A percentile compares a stretch with the other conserved stretches of the same genome.
Conservation (phyloP, 2,329 filamentous ascomycete species). For the Colletotrichum lini region DNA sequence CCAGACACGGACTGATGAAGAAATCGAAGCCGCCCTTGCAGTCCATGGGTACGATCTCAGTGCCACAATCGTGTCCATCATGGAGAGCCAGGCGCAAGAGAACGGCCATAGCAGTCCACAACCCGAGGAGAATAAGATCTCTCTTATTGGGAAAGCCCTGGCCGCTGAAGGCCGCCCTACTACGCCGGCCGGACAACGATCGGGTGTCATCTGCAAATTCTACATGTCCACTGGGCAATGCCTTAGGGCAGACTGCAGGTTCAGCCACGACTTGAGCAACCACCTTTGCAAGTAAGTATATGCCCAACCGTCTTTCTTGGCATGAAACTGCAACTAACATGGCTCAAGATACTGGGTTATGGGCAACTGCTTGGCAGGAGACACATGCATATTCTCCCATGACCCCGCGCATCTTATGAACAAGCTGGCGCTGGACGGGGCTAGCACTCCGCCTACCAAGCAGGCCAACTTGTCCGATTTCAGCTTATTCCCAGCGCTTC, state of each 20-base stretch:
- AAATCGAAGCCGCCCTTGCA: slow-evolving; percentile 92
- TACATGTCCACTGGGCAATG: slow-evolving; percentile 97
- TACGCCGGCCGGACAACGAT: slow-evolving; percentile 84
- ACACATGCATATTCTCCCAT: slow-evolving; percentile 97
- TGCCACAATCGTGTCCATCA: slow-evolving; percentile 89
- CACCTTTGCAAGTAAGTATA: slow-evolving; percentile 95
- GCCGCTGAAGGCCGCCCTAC: slow-evolving; percentile 80
- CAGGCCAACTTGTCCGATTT: slow-evolving; percentile 82
- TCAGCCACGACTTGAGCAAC: slow-evolving; percentile 95
- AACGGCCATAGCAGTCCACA: slow-evolving; percentile 51
- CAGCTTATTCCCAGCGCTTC: slow-evolving; percentile 86
- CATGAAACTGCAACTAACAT: slow-evolving; percentile 11
- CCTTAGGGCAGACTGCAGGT: slow-evolving; percentile 93
- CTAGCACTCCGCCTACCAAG: slow-evolving; percentile 75
- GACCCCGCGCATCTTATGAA: slow-evolving; percentile 90
- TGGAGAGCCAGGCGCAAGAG: slow-evolving; percentile 76
- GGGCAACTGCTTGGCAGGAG: slow-evolving; percentile 93
- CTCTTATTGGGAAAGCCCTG: slow-evolving; percentile 93
- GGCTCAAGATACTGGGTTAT: slow-evolving; percentile 88
- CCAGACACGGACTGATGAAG: slow-evolving; percentile 90
- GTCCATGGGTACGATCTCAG: slow-evolving; percentile 93
- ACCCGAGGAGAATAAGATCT: slow-evolving; percentile 71
- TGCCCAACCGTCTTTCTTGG: not conserved
- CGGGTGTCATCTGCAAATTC: slow-evolving; percentile 95
- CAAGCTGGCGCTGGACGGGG: slow-evolving; percentile 81